Evolutionary conservation across 129 eudicot genomes (phyloP).

Genomic region (Artemisia annua): DNA sequence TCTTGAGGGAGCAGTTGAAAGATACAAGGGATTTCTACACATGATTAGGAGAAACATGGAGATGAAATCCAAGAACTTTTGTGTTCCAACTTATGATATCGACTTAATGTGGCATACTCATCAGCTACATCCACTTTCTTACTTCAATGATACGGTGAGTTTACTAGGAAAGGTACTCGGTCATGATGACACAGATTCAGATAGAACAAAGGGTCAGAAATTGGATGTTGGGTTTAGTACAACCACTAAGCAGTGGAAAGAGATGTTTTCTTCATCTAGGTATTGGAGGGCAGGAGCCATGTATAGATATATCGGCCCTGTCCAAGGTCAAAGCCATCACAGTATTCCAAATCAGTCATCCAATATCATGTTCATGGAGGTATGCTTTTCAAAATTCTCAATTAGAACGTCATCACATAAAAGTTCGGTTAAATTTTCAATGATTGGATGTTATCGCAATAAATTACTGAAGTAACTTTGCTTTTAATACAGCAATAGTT

Average conservation of each 20-base stretch:
- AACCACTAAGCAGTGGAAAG: constrained; percentile 46
- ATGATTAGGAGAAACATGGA: constrained; percentile 40
- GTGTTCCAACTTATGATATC: constrained; percentile 57
- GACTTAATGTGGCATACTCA: constrained; percentile 54
- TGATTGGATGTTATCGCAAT: too few species aligned
- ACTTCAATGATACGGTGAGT: constrained; percentile 24
- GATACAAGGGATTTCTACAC: constrained; percentile 57
- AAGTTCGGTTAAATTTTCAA: not conserved
- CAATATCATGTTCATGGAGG: constrained; percentile 26
- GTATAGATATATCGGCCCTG: constrained; percentile 21
- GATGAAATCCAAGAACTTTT: constrained; percentile 22
- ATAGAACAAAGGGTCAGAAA: constrained; percentile 36
- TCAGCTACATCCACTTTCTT: constrained; percentile 41
- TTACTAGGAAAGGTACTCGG: constrained; percentile 36
- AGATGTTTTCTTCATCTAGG: constrained; percentile 27
- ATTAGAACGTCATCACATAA: not conserved
- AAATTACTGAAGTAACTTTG: too few species aligned
- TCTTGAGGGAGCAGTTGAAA: constrained; percentile 37
- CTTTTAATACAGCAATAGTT: too few species aligned
- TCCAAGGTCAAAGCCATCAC: not conserved
- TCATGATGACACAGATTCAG: constrained; percentile 43
- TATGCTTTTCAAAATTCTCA: not conserved
- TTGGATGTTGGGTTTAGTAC: constrained; percentile 36
- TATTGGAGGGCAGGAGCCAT: constrained; percentile 55
- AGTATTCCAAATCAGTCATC: constrained; percentile 3